Percentiles rank a stretch among this genome's conserved stretches.
phyloP scores from a whole-genome alignment of 2,329 filamentous ascomycete species.

The Emergomyces orientalis region DNA sequence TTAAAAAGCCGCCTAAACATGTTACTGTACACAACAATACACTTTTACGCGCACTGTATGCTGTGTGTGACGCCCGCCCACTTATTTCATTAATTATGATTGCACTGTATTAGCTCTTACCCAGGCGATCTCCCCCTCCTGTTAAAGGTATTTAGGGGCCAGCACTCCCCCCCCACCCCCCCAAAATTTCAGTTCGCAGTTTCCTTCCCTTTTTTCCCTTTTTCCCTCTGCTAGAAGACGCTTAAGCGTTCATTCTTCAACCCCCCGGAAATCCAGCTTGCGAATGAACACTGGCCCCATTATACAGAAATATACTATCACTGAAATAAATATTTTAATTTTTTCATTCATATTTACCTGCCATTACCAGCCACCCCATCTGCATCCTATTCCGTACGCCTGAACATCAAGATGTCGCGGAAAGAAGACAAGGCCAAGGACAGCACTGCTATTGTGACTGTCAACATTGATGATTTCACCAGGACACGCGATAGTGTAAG shows the following conservation, averaged over 20 bases:
- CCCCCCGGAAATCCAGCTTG: too few species aligned
- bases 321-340: too few species aligned
- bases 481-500: conserved; percentile 75
- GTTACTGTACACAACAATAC: not conserved
- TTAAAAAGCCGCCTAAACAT: not conserved
- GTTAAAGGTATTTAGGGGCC: not conserved
- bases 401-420: conserved; percentile 31
- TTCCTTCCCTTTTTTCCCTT: not conserved
- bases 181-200: too few species aligned
- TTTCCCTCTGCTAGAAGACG: conserved; percentile 12
- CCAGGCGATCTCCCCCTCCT: not conserved
- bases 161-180: not conserved
- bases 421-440: conserved; percentile 29
- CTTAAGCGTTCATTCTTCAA: too few species aligned
- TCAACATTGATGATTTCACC: conserved; percentile 64
- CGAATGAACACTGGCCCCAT: too few species aligned
- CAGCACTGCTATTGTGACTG: conserved; percentile 29
- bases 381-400: too few species aligned
- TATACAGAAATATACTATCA: too few species aligned
- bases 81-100: too few species aligned
- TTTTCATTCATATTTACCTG: too few species aligned
- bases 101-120: not conserved
- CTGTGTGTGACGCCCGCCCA: not conserved
- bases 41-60: not conserved
- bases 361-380: too few species aligned